Conservation (phyloP, 208 protist genomes). For the Leptomonas seymouri region DNA sequence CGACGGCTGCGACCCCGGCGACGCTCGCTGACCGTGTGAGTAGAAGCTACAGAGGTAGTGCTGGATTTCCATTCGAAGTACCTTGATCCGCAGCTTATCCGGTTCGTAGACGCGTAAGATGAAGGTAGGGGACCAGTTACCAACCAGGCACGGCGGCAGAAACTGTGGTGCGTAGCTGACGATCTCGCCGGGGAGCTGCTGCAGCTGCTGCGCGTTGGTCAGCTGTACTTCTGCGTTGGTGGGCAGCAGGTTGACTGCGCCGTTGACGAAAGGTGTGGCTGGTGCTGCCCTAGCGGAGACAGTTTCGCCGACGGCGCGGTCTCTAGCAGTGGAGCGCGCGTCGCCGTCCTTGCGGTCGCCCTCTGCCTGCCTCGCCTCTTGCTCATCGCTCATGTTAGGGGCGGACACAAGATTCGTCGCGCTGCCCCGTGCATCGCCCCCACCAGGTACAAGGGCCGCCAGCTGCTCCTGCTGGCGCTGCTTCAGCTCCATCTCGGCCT, state of each 20-base stretch:
- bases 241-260: constrained; percentile 80
- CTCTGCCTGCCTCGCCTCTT: not conserved
- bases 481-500: constrained; percentile 15
- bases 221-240: constrained; percentile 78
- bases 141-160: constrained; percentile 52
- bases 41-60: constrained; percentile 47
- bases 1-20: not conserved
- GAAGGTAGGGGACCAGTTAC: constrained; percentile 74
- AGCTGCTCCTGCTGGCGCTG: constrained; percentile 2
- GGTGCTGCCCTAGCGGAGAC: not conserved
- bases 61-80: constrained; percentile 24
- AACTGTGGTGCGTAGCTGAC: constrained; percentile 58
- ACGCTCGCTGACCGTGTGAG: constrained; percentile 2
- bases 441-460: not conserved
- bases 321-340: no score
- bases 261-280: constrained; percentile 39
- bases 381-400: not conserved
- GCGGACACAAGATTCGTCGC: no score
- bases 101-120: constrained; percentile 49
- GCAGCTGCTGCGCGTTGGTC: constrained; percentile 68
- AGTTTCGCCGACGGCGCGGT: no score
- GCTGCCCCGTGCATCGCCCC: not conserved
- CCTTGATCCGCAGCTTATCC: constrained; percentile 14
- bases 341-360: not conserved
- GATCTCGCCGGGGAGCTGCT: constrained; percentile 63